A percentile compares a stretch with the other conserved stretches of the same genome.
phyloP scores from a whole-genome alignment of 805 yeast species.

The Nakazawaea populi region DNA sequence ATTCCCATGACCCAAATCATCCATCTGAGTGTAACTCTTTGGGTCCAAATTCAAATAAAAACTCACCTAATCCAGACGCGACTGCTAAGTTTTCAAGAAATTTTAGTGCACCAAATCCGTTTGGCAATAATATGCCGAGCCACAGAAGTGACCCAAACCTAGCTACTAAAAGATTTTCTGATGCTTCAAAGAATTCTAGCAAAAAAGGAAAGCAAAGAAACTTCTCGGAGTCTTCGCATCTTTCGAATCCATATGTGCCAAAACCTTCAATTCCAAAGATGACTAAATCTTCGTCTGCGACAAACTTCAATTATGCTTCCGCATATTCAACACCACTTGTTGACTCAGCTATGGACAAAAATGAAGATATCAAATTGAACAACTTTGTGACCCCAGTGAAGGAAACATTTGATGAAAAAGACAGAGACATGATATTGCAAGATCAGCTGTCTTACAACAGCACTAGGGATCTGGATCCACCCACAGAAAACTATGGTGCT shows the following conservation, averaged over 20 bases:
- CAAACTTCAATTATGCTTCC: constrained; percentile 5
- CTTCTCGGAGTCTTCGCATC: not conserved
- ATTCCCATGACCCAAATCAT: constrained; percentile 5
- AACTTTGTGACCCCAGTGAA: constrained; percentile 1
- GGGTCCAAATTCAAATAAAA: not conserved
- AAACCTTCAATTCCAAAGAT: not conserved
- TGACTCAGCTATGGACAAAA: not conserved
- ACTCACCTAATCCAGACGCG: constrained; percentile 1
- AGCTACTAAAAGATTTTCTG: not conserved
- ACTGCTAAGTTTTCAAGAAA: constrained; percentile 1
- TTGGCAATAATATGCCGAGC: not conserved
- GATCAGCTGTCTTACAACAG: not conserved
- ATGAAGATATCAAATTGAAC: constrained; percentile 3
- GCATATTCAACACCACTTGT: constrained; percentile 6
- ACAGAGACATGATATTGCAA: not conserved
- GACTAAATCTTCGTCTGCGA: not conserved
- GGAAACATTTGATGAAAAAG: not conserved
- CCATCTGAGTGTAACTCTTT: constrained; percentile 7
- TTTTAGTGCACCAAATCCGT: constrained; percentile 6
- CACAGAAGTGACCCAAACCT: constrained; percentile 1
- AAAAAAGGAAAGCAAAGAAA: not conserved
- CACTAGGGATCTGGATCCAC: not conserved
- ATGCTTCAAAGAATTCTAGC: not conserved
- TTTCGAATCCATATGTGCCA: not conserved
- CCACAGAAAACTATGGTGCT: not conserved